Evolutionary conservation across 208 protist species (phyloP).

Genomic region (Trypanosoma caninum): DNA sequence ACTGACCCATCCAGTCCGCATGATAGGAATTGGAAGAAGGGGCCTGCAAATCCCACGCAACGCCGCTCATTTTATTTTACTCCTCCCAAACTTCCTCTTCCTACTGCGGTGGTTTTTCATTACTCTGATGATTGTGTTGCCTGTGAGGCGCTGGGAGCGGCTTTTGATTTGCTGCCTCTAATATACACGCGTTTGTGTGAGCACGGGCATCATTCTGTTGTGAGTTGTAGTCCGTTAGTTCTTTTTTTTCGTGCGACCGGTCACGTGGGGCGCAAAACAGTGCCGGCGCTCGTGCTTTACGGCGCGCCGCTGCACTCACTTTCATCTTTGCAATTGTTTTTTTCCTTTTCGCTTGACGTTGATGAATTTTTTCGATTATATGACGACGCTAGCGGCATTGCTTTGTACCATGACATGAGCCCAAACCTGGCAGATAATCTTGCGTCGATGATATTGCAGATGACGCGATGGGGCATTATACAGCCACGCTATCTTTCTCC

Average conservation of each 20-base stretch:
- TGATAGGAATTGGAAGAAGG: neutral
- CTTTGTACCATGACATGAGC: neutral
- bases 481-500: constrained; percentile 24
- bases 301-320: neutral
- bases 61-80: constrained; percentile 11
- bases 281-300: constrained; percentile 37
- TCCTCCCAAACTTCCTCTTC: constrained; percentile 27
- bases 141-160: constrained; percentile 32
- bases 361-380: constrained; percentile 12
- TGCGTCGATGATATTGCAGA: constrained; percentile 5
- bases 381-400: neutral
- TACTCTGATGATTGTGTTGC: constrained; percentile 29
- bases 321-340: neutral
- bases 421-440: constrained; percentile 8
- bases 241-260: constrained; percentile 41
- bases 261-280: constrained; percentile 8
- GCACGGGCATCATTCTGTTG: constrained; percentile 32
- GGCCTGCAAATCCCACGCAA: neutral
- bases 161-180: constrained; percentile 57
- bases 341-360: constrained; percentile 6
- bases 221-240: constrained; percentile 63
- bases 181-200: constrained; percentile 51
- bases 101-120: constrained; percentile 41
- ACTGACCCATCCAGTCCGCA: neutral
- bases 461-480: constrained; percentile 19